Conservation (phyloP, 202 grass and related monocot genomes). For the Saccharum hybrid region DNA sequence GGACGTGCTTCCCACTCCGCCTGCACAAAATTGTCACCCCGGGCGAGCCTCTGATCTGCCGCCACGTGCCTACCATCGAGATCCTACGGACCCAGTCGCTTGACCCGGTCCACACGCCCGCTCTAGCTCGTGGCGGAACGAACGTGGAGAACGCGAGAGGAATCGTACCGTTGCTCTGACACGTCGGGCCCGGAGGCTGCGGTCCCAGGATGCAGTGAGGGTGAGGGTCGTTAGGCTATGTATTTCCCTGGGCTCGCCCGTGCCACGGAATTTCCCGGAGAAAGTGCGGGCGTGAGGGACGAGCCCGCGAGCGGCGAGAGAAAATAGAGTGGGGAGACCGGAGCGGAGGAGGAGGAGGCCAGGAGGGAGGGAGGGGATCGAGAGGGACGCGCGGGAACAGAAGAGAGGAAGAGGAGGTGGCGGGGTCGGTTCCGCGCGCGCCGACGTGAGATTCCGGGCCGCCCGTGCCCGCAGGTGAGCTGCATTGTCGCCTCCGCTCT, state of each 20-base stretch:
- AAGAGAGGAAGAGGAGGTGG: not conserved
- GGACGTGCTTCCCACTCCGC: slow-evolving; percentile 39
- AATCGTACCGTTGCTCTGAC: slow-evolving; percentile 24
- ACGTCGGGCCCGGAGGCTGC: not conserved
- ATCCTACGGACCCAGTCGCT: slow-evolving; percentile 39
- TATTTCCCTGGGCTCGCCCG: slow-evolving; percentile 14
- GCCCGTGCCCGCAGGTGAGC: slow-evolving; percentile 46
- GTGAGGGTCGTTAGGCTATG: not conserved
- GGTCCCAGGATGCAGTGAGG: slow-evolving; percentile 27
- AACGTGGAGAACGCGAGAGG: not conserved
- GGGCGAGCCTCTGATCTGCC: not conserved
- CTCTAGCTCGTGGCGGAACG: not conserved
- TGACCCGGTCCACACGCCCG: slow-evolving; percentile 35
- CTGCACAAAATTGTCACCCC: not conserved
- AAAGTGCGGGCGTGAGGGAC: slow-evolving; percentile 50
- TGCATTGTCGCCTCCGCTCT: slow-evolving; percentile 43
- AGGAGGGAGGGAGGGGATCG: not conserved
- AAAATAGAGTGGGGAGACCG: slow-evolving; percentile 37
- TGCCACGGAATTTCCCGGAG: slow-evolving; percentile 38
- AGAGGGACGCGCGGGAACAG: not conserved
- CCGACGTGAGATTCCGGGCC: slow-evolving; percentile 29
- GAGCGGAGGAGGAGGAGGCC: not conserved
- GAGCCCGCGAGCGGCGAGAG: not conserved
- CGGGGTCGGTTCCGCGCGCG: slow-evolving; percentile 30
- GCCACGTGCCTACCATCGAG: not conserved